phyloP scores from a whole-genome alignment of 495 filamentous ascomycete species.

The Margaritispora aquatica region DNA sequence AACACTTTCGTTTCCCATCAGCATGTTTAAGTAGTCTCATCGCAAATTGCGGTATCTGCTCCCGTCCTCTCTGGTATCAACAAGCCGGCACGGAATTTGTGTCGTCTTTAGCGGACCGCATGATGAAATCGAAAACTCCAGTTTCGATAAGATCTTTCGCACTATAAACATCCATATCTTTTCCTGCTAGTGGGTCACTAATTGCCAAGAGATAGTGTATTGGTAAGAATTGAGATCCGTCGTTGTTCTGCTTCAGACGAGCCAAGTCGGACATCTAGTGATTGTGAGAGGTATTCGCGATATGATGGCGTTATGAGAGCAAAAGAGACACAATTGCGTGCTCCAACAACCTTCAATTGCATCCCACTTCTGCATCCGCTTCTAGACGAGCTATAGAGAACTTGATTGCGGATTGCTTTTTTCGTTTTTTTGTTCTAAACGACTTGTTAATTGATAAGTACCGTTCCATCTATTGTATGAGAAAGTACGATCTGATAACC shows the following conservation, averaged over 20 bases:
- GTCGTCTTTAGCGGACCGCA: constrained; percentile 2
- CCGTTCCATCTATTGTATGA: too few relatives aligned
- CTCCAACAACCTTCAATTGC: neutral
- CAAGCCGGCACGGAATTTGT: neutral
- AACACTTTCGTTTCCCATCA: neutral
- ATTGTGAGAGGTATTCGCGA: neutral
- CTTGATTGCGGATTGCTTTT: too few relatives aligned
- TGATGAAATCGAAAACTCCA: neutral
- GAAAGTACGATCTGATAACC: too few relatives aligned
- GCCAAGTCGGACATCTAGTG: neutral
- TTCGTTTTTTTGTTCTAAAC: too few relatives aligned
- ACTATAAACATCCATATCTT: neutral
- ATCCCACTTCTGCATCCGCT: neutral
- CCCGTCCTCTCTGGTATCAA: neutral
- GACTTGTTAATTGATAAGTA: too few relatives aligned
- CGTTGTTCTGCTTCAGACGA: neutral
- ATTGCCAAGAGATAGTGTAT: neutral
- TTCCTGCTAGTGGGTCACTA: neutral
- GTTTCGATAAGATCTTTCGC: neutral
- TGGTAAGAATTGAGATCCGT: neutral
- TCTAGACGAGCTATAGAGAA: too few relatives aligned
- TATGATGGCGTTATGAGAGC: neutral
- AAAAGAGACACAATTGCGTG: neutral
- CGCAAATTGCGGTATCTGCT: neutral
- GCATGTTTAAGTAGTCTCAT: neutral